Percentiles rank a stretch among this genome's conserved stretches.
Evolutionary conservation across 441 rosid genomes (phyloP).

Genomic region (Gossypium davidsonii): DNA sequence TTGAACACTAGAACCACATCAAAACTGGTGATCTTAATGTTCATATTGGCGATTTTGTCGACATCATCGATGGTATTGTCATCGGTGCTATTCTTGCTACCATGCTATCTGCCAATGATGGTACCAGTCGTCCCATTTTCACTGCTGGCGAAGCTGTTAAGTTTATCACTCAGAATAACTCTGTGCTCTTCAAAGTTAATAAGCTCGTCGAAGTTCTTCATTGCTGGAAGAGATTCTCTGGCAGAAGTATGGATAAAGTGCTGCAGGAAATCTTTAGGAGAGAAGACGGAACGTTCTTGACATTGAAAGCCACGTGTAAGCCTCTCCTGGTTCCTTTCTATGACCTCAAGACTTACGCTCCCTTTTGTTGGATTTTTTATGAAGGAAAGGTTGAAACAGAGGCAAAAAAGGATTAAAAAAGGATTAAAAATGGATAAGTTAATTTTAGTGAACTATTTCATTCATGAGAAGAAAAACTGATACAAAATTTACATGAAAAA

Average conservation of each 20-base stretch:
- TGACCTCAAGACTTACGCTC: slow-evolving; percentile 77
- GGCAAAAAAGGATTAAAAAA: no score
- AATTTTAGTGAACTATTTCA: no score
- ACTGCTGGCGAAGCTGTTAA: slow-evolving; percentile 58
- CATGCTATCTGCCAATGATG: slow-evolving; percentile 58
- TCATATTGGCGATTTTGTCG: slow-evolving; percentile 71
- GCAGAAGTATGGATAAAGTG: slow-evolving; percentile 59
- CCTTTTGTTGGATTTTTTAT: slow-evolving; percentile 25
- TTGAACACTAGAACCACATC: slow-evolving; percentile 85
- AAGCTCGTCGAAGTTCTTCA: slow-evolving; percentile 30
- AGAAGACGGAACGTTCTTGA: slow-evolving; percentile 59
- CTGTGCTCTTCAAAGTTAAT: slow-evolving; percentile 46
- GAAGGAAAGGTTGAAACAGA: no score
- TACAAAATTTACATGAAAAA: no score
- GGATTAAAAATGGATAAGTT: no score
- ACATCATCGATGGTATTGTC: slow-evolving; percentile 72
- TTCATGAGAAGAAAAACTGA: no score
- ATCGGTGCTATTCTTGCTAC: slow-evolving; percentile 73
- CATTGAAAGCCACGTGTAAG: slow-evolving; percentile 78
- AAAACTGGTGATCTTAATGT: slow-evolving; percentile 58
- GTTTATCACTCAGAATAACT: slow-evolving; percentile 32
- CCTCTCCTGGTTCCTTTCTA: slow-evolving; percentile 91
- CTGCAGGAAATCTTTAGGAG: slow-evolving; percentile 50
- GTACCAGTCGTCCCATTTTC: slow-evolving; percentile 62
- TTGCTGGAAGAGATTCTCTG: slow-evolving; percentile 47